phyloP scores from a whole-genome alignment of 2,329 filamentous ascomycete genomes.

The Intubia oerlemansii region DNA sequence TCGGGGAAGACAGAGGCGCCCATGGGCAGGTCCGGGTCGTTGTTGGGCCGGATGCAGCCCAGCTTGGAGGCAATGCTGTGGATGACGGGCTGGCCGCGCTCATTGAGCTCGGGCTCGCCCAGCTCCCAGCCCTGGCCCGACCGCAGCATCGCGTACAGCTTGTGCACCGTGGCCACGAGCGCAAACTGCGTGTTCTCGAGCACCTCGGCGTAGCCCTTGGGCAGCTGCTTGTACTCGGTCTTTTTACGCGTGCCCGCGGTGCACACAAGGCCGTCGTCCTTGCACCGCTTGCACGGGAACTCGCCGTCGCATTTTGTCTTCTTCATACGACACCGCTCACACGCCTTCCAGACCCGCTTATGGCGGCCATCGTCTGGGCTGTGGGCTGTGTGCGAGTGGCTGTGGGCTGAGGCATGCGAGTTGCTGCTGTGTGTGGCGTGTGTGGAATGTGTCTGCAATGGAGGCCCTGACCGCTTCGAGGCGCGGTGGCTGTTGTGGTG shows the following conservation, averaged over 20 bases:
- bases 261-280: conserved; percentile 42
- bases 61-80: conserved; percentile 44
- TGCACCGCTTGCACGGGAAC: conserved; percentile 44
- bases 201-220: conserved; percentile 41
- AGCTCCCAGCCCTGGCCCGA: conserved; percentile 36
- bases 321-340: conserved; percentile 46
- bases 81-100: conserved; percentile 39
- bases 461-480: conserved; percentile 24
- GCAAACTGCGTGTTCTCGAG: conserved; percentile 44
- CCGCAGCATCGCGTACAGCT: conserved; percentile 42
- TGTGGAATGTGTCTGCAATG: conserved; percentile 12
- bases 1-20: conserved; percentile 36
- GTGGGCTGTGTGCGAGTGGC: neutral
- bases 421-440: conserved; percentile 2
- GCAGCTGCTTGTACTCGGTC: conserved; percentile 47
- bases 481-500: conserved; percentile 18
- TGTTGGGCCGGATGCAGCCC: conserved; percentile 40
- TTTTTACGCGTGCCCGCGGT: conserved; percentile 42
- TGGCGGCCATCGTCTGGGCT: conserved; percentile 30
- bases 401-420: neutral
- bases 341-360: conserved; percentile 46
- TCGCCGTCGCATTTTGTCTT: conserved; percentile 50
- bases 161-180: conserved; percentile 41
- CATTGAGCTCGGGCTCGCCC: conserved; percentile 41
- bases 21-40: conserved; percentile 35